A percentile compares a stretch with the other conserved stretches of the same genome.
phyloP scores from a whole-genome alignment of 2,329 filamentous ascomycete genomes.

The Trichoderma hamatum region DNA sequence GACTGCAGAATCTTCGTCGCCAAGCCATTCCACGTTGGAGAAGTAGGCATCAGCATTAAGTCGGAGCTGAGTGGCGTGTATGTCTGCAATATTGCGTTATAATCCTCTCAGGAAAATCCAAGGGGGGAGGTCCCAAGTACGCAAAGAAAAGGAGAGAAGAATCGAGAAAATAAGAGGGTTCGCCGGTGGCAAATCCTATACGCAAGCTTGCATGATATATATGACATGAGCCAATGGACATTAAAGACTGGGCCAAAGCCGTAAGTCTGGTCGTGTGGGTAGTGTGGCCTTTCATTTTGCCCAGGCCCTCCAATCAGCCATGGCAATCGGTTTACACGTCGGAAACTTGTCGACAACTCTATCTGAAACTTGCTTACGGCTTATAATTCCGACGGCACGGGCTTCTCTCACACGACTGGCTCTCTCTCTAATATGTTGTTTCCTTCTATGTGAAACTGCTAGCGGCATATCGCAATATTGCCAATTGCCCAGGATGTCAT shows the following conservation, averaged over 20 bases:
- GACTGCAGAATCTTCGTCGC: not conserved
- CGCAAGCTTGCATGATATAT: not conserved
- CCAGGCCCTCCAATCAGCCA: not conserved
- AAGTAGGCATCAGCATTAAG: not conserved
- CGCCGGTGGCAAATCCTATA: slow-evolving; percentile 5
- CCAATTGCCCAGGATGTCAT: not conserved
- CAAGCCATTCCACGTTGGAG: not conserved
- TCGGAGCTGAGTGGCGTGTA: not conserved
- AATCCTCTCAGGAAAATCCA: not conserved
- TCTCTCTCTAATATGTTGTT: not conserved
- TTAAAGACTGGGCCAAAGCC: not conserved
- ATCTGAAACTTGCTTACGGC: slow-evolving; percentile 19
- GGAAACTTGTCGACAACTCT: not conserved
- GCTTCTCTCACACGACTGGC: not conserved
- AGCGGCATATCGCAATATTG: not conserved
- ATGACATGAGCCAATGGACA: not conserved
- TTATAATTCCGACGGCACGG: not conserved
- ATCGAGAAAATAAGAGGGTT: not conserved
- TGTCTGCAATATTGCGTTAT: not conserved
- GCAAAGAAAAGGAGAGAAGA: not conserved
- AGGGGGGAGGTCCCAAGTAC: not conserved
- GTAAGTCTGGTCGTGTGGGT: slow-evolving; percentile 3
- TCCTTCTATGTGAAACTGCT: slow-evolving; percentile 4
- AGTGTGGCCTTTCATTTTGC: not conserved
- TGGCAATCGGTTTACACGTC: not conserved